Evolutionary conservation across 2,329 filamentous ascomycete genomes (phyloP), one percentile per base, ranked within the genome.

Genomic region (Scytalidium sp.): DNA sequence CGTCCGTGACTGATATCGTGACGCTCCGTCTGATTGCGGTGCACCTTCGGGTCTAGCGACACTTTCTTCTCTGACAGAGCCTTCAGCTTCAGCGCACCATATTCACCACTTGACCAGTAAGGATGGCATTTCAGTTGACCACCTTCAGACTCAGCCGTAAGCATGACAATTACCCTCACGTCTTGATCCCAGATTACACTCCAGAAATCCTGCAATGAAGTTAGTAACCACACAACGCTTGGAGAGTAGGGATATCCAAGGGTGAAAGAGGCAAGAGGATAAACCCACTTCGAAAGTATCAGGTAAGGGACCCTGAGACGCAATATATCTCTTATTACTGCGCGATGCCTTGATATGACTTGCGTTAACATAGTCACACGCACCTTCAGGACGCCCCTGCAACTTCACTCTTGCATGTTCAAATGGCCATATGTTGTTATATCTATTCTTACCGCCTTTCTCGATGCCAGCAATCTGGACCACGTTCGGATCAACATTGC

Each of bases 101-200:
- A 97, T 40, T 88, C 84, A 54, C 81, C 83, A 13, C 80, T 80
- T 41, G 84, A 83, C 94, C 94, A 99, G 68, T 97, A 99, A 8
- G 90, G 84, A 67, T 99, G 92, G 55, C 93, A 96, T 68, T 97
- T 99, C 41, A 96, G 76, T 64, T 96, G 92, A 1, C 93, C 92
- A 20, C 91, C 90, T 71, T 99, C 94, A 21, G 88, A 81, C 68
- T 97, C 93, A 2, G 94, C 93, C 5, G 94, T 99, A 57, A 99
- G 78, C 87, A 97, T 97, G 56, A 97, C 92, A 54, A 99, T 87
- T 21, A 97, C 89, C 46, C 93, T 87, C 3, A 96, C 86, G 64
- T 97, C 92, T 68, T 97, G 89, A 65, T 97, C 92, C 94, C 94
- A 99, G 23, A 97, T 79, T 10, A 97, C 87, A 52, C 90, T 93